Evolutionary conservation across 2,329 filamentous ascomycete genomes (phyloP).

Genomic region (Sporothrix mexicana): DNA sequence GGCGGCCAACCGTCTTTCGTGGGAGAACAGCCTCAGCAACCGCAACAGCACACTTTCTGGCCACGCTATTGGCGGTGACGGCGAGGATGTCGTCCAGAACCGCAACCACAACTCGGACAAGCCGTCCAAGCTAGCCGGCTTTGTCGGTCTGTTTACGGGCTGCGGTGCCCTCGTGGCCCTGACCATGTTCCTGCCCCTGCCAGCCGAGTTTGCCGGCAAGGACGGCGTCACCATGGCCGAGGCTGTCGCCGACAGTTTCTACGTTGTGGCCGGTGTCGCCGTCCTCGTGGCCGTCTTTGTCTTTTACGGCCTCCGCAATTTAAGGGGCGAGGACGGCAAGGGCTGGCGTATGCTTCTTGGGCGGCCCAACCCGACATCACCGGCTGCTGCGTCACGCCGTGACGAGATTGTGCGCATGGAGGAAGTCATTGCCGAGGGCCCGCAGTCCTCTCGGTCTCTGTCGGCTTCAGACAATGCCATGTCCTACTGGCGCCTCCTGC

Average conservation of each 20-base stretch:
- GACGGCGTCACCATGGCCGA: slow-evolving; percentile 73
- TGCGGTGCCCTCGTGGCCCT: slow-evolving; percentile 88
- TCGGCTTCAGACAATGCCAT: slow-evolving; percentile 41
- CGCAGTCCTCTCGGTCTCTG: not conserved
- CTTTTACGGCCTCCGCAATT: slow-evolving; percentile 73
- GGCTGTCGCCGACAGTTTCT: slow-evolving; percentile 84
- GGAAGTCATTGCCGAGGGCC: slow-evolving; percentile 29
- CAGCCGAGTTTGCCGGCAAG: slow-evolving; percentile 74
- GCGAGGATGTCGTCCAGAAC: slow-evolving; percentile 39
- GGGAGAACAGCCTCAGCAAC: slow-evolving; percentile 34
- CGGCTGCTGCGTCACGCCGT: not conserved
- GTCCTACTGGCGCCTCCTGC: slow-evolving; percentile 65
- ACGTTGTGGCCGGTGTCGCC: slow-evolving; percentile 77
- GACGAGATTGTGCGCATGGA: slow-evolving; percentile 33
- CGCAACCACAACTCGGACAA: slow-evolving; percentile 45
- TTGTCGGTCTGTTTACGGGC: slow-evolving; percentile 91
- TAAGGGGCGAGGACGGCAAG: slow-evolving; percentile 78
- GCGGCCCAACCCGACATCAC: slow-evolving; percentile 37
- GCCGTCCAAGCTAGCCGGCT: slow-evolving; percentile 73
- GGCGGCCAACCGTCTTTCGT: slow-evolving; percentile 34
- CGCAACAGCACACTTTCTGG: slow-evolving; percentile 24
- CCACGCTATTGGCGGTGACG: slow-evolving; percentile 29
- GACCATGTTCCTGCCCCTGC: slow-evolving; percentile 81
- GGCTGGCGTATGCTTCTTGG: slow-evolving; percentile 67
- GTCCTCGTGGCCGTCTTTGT: slow-evolving; percentile 75